A percentile compares a stretch with the other conserved stretches of the same genome.
Evolutionary conservation across 129 eudicot genomes (phyloP).

Genomic region (Mikania micrantha): DNA sequence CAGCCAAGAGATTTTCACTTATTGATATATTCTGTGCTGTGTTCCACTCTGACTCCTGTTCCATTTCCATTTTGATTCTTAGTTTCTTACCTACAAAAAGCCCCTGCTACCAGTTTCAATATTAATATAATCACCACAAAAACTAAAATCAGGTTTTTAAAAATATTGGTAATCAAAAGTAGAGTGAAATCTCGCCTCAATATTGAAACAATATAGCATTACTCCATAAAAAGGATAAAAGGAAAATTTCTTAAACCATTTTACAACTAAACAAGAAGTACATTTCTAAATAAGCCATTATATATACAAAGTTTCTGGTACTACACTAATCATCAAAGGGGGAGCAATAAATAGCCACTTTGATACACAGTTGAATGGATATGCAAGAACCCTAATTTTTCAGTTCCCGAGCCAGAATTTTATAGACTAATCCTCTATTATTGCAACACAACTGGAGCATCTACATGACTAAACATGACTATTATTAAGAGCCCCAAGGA

Average conservation of each 20-base stretch:
- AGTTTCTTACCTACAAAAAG: constrained; percentile 4
- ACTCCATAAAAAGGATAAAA: not conserved
- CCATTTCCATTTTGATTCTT: constrained; percentile 42
- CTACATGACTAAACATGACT: no score
- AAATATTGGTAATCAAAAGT: not conserved
- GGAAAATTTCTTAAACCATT: not conserved
- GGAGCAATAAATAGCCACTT: not conserved
- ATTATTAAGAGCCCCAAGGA: not conserved
- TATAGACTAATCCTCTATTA: not conserved
- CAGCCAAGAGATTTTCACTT: constrained; percentile 66
- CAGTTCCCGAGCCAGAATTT: not conserved
- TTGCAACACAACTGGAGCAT: not conserved
- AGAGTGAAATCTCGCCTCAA: not conserved
- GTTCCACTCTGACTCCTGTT: constrained; percentile 77
- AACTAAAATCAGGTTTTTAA: not conserved
- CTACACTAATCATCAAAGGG: not conserved
- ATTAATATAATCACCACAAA: not conserved
- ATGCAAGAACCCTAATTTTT: not conserved
- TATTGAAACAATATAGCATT: not conserved
- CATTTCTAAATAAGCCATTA: not conserved
- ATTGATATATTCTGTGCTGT: constrained; percentile 62
- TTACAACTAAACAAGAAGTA: not conserved
- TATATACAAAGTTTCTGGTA: not conserved
- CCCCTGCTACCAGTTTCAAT: not conserved
- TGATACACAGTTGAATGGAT: not conserved